Evolutionary conservation across 2,329 filamentous ascomycete species (phyloP).

Genomic region (Paracamarosporium sp.): DNA sequence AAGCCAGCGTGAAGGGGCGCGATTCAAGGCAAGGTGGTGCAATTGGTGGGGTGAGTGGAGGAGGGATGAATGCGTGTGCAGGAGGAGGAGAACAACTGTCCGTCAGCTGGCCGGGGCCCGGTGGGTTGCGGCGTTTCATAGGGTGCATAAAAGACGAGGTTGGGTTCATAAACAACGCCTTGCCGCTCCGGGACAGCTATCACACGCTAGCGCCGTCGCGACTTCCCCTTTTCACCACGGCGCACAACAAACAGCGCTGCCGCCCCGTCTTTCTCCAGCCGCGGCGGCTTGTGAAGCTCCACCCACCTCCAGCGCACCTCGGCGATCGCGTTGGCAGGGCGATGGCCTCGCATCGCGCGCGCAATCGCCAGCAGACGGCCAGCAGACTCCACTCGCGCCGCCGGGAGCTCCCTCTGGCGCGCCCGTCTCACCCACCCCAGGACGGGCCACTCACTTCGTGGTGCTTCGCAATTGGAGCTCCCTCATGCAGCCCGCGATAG

Average conservation of each 20-base stretch:
- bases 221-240: slow-evolving; percentile 28
- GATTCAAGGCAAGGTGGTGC: slow-evolving; percentile 37
- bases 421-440: slow-evolving; percentile 22
- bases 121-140: slow-evolving; percentile 34
- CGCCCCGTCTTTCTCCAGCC: slow-evolving; percentile 20
- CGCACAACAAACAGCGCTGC: neutral
- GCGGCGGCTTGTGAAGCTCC: slow-evolving; percentile 32
- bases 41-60: slow-evolving; percentile 48
- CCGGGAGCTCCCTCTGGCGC: slow-evolving; percentile 23
- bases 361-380: slow-evolving; percentile 19
- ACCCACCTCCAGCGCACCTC: slow-evolving; percentile 26
- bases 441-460: slow-evolving; percentile 34
- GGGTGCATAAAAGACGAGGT: slow-evolving; percentile 16
- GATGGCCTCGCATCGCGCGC: slow-evolving; percentile 12
- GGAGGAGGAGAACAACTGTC: slow-evolving; percentile 43
- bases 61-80: slow-evolving; percentile 39
- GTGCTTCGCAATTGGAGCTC: slow-evolving; percentile 40
- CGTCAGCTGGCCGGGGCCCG: slow-evolving; percentile 27
- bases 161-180: slow-evolving; percentile 16
- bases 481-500: slow-evolving; percentile 34
- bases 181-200: neutral
- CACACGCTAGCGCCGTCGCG: slow-evolving; percentile 29
- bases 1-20: slow-evolving; percentile 42
- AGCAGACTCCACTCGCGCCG: slow-evolving; percentile 18
- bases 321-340: slow-evolving; percentile 27